phyloP scores from a whole-genome alignment of 2,329 filamentous ascomycete species.

The Ampelomyces quisqualis region DNA sequence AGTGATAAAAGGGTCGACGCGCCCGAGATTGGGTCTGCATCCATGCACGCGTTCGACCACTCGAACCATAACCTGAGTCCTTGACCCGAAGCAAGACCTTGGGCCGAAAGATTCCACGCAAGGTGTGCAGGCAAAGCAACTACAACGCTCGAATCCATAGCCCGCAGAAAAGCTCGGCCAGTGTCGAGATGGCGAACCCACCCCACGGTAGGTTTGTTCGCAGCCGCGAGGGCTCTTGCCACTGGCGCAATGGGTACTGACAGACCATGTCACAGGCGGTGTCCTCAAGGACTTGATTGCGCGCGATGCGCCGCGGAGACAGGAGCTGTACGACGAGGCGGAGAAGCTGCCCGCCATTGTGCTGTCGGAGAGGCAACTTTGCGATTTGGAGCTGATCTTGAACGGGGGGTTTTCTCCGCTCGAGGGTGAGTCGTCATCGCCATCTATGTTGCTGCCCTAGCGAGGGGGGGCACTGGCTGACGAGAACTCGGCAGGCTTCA shows the following conservation, averaged over 20 bases:
- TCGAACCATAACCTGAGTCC: neutral
- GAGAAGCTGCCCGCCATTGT: conserved; percentile 82
- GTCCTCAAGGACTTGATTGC: conserved; percentile 97
- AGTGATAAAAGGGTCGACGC: conserved; percentile 16
- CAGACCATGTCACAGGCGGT: conserved; percentile 60
- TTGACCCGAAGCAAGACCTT: neutral
- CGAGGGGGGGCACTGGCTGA: too few species aligned
- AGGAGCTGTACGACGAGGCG: conserved; percentile 77
- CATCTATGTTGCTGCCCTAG: conserved; percentile 6
- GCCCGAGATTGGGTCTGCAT: conserved; percentile 2
- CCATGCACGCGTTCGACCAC: conserved; percentile 1
- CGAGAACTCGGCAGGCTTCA: too few species aligned
- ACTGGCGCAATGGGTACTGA: conserved; percentile 16
- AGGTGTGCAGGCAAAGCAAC: too few species aligned
- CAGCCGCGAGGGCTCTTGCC: neutral
- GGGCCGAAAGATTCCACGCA: too few species aligned
- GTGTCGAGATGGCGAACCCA: conserved; percentile 51
- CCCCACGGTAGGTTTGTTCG: conserved; percentile 49
- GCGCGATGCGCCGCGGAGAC: conserved; percentile 81
- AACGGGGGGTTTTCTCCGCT: conserved; percentile 97
- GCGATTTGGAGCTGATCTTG: conserved; percentile 95
- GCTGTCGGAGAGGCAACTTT: conserved; percentile 91
- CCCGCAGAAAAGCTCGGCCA: neutral
- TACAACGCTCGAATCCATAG: neutral
- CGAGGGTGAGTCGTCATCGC: conserved; percentile 67